phyloP scores from a whole-genome alignment of 805 yeast species.

The Lachancea fermentati region DNA sequence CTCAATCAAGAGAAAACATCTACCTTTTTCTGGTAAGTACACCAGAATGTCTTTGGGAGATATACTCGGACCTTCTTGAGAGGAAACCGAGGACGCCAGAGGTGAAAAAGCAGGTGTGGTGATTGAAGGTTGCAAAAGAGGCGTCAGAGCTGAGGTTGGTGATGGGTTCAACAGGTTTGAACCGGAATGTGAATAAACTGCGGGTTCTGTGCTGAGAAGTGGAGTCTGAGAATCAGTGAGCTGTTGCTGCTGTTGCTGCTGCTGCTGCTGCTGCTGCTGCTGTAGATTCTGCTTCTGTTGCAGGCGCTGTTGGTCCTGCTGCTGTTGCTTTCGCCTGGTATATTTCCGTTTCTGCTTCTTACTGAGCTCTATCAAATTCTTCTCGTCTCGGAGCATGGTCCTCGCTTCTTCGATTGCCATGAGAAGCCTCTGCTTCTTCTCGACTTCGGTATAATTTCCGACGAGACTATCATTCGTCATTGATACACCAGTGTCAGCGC shows the following conservation, averaged over 20 bases:
- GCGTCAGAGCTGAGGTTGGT: background rate
- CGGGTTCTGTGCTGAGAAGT: too few species aligned
- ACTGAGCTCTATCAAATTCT: conserved; percentile 4
- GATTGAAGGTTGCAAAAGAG: background rate
- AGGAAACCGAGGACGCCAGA: background rate
- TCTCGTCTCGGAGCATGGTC: conserved; percentile 5
- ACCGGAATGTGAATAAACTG: too few species aligned
- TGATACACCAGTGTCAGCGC: conserved; percentile 22
- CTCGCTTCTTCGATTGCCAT: conserved; percentile 13
- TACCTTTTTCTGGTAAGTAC: conserved; percentile 42
- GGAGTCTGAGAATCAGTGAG: too few species aligned
- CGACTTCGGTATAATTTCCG: conserved; percentile 14
- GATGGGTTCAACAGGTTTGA: too few species aligned
- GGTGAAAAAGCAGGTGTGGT: conserved; percentile 3
- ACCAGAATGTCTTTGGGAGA: conserved; percentile 32
- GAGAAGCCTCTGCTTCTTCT: conserved; percentile 9
- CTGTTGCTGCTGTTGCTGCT: too few species aligned
- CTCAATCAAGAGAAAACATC: conserved; percentile 43
- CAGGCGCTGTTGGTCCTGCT: background rate
- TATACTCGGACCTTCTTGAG: conserved; percentile 4
- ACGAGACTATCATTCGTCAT: background rate
- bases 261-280: too few species aligned
- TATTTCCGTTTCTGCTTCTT: conserved; percentile 6
- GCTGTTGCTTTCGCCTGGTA: conserved; percentile 3
- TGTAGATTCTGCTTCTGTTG: too few species aligned